Conservation (phyloP, 768 basidiomycete species). For the Chiua virens region DNA sequence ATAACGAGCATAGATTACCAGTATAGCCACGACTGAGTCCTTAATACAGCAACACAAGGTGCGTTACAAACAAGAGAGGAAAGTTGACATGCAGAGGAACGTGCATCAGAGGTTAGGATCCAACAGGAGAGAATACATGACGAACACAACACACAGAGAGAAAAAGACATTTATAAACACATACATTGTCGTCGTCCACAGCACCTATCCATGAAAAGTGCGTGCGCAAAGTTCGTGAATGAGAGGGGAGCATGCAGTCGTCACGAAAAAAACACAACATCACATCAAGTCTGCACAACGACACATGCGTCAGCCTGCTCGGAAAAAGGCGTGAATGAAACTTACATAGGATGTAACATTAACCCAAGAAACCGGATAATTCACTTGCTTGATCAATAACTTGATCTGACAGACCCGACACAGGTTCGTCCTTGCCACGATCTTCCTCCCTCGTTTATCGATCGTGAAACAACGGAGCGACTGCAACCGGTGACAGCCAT, state of each 20-base stretch:
- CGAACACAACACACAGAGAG: not conserved
- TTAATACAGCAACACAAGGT: constrained; percentile 1
- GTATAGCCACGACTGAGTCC: too few relatives aligned
- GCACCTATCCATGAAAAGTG: not conserved
- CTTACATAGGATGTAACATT: constrained; percentile 16
- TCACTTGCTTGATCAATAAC: constrained; percentile 23
- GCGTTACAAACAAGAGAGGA: not conserved
- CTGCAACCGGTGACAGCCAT: constrained; percentile 28
- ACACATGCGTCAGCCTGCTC: constrained; percentile 3
- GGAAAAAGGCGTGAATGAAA: not conserved
- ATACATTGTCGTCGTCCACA: constrained; percentile 1
- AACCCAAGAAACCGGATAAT: constrained; percentile 23
- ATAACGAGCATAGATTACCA: too few relatives aligned
- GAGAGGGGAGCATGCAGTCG: not conserved
- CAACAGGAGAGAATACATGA: not conserved
- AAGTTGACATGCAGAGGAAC: too few relatives aligned
- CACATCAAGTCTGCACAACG: constrained; percentile 5
- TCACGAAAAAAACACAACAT: not conserved
- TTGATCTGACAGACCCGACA: constrained; percentile 34
- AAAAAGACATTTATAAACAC: not conserved
- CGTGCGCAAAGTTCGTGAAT: too few relatives aligned
- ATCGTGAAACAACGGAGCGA: constrained; percentile 29
- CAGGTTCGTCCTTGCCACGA: constrained; percentile 23
- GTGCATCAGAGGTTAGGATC: too few relatives aligned
- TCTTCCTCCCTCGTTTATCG: constrained; percentile 10